A percentile compares a stretch with the other conserved stretches of the same genome.
Evolutionary conservation across 768 basidiomycete genomes (phyloP).

Genomic region (Roridomyces roridus): DNA sequence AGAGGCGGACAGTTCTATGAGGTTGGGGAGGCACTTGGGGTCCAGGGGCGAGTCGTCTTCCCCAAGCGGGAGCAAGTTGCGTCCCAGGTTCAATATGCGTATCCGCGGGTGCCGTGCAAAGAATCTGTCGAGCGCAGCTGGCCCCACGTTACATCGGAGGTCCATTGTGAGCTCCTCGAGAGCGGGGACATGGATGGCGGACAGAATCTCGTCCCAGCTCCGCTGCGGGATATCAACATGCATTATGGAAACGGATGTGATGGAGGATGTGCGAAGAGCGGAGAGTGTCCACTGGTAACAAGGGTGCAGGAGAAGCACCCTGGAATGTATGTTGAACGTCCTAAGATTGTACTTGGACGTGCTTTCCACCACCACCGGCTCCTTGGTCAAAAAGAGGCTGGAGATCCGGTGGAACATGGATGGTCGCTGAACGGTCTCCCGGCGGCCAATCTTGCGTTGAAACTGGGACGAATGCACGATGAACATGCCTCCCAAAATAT

Average conservation of each 20-base stretch:
- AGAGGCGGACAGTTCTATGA: conserved; percentile 1
- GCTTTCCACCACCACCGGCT: background rate
- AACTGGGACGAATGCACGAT: conserved; percentile 18
- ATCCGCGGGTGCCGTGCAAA: conserved; percentile 13
- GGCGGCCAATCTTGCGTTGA: background rate
- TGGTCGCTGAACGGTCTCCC: background rate
- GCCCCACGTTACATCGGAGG: conserved; percentile 5
- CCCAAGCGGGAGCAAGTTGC: background rate
- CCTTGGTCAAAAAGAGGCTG: background rate
- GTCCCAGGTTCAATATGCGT: conserved; percentile 8
- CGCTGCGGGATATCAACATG: conserved; percentile 15
- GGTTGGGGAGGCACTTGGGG: conserved; percentile 1
- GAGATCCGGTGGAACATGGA: conserved; percentile 5
- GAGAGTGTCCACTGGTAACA: conserved; percentile 15
- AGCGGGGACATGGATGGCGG: conserved; percentile 6
- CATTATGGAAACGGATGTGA: conserved; percentile 15
- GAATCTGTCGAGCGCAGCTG: conserved; percentile 4
- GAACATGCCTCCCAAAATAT: conserved; percentile 18
- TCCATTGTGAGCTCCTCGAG: conserved; percentile 9
- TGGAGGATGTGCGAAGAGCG: conserved; percentile 3
- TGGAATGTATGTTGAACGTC: conserved; percentile 15
- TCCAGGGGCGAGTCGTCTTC: conserved; percentile 8
- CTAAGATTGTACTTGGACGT: background rate
- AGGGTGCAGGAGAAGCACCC: conserved; percentile 18
- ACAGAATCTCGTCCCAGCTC: conserved; percentile 11